A percentile compares a stretch with the other conserved stretches of the same genome.
phyloP scores from a whole-genome alignment of 2,329 filamentous ascomycete genomes.

The Lasiodiplodia hormozganensis region DNA sequence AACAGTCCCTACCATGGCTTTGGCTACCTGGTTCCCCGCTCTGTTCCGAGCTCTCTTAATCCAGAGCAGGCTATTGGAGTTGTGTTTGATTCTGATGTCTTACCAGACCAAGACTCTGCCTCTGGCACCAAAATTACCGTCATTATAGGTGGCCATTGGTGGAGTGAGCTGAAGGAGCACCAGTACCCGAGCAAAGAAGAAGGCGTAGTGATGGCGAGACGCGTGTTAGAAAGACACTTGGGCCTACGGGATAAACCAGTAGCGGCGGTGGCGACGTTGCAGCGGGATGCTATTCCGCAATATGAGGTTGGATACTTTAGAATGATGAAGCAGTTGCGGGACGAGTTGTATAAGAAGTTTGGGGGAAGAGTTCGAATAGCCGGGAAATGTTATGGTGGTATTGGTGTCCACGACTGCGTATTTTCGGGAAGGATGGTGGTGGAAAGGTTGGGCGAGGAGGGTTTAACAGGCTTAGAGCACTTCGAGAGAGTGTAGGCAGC shows the following conservation, averaged over 20 bases:
- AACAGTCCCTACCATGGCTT: constrained; percentile 76
- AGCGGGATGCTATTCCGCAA: constrained; percentile 84
- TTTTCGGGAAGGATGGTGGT: neutral
- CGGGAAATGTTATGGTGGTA: constrained; percentile 55
- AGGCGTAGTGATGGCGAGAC: constrained; percentile 72
- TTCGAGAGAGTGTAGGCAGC: neutral
- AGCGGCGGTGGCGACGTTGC: constrained; percentile 65
- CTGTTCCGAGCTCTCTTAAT: constrained; percentile 73
- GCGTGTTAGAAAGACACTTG: constrained; percentile 75
- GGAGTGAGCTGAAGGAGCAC: constrained; percentile 58
- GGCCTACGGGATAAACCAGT: constrained; percentile 69
- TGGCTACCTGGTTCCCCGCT: constrained; percentile 88
- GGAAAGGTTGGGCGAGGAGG: neutral
- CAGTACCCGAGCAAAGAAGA: constrained; percentile 65
- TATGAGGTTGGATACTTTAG: constrained; percentile 79
- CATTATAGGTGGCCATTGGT: constrained; percentile 94
- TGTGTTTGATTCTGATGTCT: constrained; percentile 82
- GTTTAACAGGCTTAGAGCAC: neutral
- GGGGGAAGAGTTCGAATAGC: constrained; percentile 69
- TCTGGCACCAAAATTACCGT: constrained; percentile 86
- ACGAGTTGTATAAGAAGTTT: constrained; percentile 63
- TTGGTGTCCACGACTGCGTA: constrained; percentile 60
- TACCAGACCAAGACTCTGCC: constrained; percentile 61
- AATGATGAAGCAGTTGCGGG: constrained; percentile 64
- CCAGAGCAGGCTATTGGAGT: constrained; percentile 86